Percentiles rank a stretch among this genome's conserved stretches.
phyloP scores from a whole-genome alignment of 106 monocot genomes.

The Dioscorea zingiberensis region DNA sequence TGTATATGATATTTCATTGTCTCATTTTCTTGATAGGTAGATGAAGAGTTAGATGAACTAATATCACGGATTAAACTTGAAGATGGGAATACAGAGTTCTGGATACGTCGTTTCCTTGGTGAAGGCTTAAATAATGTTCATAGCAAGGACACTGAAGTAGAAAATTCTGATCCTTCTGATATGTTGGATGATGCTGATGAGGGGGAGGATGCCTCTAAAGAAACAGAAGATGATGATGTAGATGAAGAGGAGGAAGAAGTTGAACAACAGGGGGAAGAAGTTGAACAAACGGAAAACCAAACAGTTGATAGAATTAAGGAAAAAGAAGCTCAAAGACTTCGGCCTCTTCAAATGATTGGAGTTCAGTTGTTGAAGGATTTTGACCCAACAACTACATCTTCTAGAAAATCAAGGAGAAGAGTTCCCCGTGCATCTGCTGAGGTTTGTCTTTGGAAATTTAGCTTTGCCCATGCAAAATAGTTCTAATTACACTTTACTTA shows the following conservation, averaged over 20 bases:
- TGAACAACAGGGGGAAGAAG: slow-evolving; percentile 72
- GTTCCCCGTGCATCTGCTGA: slow-evolving; percentile 41
- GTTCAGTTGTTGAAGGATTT: slow-evolving; percentile 90
- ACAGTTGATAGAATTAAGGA: slow-evolving; percentile 55
- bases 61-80: slow-evolving; percentile 78
- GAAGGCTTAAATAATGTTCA: slow-evolving; percentile 58
- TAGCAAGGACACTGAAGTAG: slow-evolving; percentile 28
- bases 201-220: too few species aligned
- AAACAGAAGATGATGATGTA: slow-evolving; percentile 60
- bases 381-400: slow-evolving; percentile 44
- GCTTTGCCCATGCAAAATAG: neutral
- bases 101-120: slow-evolving; percentile 91
- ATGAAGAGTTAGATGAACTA: slow-evolving; percentile 92
- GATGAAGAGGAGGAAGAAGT: slow-evolving; percentile 79
- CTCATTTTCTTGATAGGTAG: slow-evolving; percentile 48
- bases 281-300: slow-evolving; percentile 63
- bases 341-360: slow-evolving; percentile 92
- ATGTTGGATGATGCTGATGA: slow-evolving; percentile 47
- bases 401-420: slow-evolving; percentile 60
- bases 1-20: neutral
- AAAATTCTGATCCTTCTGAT: slow-evolving; percentile 44
- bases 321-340: slow-evolving; percentile 58
- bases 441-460: slow-evolving; percentile 30
- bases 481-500: too few species aligned
- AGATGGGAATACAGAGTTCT: slow-evolving; percentile 93